phyloP scores from a whole-genome alignment of 352 stramenopile genomes.

The Phytopythium helicoides region DNA sequence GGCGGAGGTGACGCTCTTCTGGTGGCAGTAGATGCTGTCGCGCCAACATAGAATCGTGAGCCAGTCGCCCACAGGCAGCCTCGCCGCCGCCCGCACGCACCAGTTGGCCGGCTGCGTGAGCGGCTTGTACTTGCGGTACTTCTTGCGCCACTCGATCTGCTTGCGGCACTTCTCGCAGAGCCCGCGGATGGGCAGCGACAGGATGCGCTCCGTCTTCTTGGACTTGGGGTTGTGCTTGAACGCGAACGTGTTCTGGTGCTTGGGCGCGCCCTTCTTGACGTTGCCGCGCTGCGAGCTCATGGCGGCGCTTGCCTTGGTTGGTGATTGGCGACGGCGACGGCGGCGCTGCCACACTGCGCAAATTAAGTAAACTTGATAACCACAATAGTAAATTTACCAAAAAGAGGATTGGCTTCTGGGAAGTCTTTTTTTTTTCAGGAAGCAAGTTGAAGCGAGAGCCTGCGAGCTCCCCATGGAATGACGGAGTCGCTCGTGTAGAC shows the following conservation, averaged over 20 bases:
- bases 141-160: constrained; percentile 98
- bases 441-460: too few relatives aligned
- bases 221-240: constrained; percentile 98
- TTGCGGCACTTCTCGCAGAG: constrained; percentile 93
- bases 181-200: constrained; percentile 89
- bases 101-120: constrained; percentile 92
- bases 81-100: too few relatives aligned
- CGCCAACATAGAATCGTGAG: neutral
- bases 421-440: too few relatives aligned
- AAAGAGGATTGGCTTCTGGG: too few relatives aligned
- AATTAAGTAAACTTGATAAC: neutral
- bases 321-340: neutral
- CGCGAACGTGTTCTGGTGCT: constrained; percentile 98
- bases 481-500: too few relatives aligned
- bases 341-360: neutral
- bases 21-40: constrained; percentile 89
- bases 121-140: constrained; percentile 99
- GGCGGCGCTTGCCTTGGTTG: too few relatives aligned
- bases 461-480: too few relatives aligned
- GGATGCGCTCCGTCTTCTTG: constrained; percentile 95
- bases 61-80: neutral
- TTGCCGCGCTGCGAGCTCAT: constrained; percentile 89
- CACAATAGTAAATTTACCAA: too few relatives aligned
- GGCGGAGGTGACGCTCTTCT: constrained; percentile 90
- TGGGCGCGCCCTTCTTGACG: constrained; percentile 86